Evolutionary conservation across 164 flowering plant species (phyloP).

Genomic region (Chimonanthus salicifolius): DNA sequence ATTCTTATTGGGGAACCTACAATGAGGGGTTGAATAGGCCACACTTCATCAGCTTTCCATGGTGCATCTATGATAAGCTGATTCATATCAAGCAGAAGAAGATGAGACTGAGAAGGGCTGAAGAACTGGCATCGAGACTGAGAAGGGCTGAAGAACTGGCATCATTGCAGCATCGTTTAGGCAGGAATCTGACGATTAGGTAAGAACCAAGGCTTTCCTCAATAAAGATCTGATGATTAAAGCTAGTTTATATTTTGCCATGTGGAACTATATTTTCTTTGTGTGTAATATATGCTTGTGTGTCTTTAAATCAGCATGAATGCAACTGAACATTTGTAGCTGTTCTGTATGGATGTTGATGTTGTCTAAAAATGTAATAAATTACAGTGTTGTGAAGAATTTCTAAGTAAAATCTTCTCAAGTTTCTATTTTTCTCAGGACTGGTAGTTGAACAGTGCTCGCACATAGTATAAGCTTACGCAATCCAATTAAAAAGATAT

Average conservation of each 20-base stretch:
- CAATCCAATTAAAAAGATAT: too few species aligned
- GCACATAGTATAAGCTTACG: too few species aligned
- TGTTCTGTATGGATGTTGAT: background rate
- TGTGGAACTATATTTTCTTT: background rate
- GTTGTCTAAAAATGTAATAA: background rate
- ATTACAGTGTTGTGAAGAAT: background rate
- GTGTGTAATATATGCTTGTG: background rate
- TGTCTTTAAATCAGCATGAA: background rate
- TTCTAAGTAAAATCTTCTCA: background rate
- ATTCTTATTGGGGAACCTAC: constrained; percentile 48
- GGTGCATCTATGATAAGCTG: constrained; percentile 76
- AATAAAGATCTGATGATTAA: background rate
- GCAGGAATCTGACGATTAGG: background rate
- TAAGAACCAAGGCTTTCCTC: background rate
- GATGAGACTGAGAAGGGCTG: background rate
- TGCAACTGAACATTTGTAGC: background rate
- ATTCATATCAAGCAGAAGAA: constrained; percentile 51
- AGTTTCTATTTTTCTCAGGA: background rate
- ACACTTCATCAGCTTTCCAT: constrained; percentile 78
- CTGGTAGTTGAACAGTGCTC: too few species aligned
- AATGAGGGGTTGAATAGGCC: constrained; percentile 53
- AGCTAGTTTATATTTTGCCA: background rate
- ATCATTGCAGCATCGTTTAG: background rate
- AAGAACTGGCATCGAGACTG: background rate
- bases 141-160: background rate